Evolutionary conservation across 495 filamentous ascomycete genomes (phyloP).

Genomic region (Penicillium lagena): DNA sequence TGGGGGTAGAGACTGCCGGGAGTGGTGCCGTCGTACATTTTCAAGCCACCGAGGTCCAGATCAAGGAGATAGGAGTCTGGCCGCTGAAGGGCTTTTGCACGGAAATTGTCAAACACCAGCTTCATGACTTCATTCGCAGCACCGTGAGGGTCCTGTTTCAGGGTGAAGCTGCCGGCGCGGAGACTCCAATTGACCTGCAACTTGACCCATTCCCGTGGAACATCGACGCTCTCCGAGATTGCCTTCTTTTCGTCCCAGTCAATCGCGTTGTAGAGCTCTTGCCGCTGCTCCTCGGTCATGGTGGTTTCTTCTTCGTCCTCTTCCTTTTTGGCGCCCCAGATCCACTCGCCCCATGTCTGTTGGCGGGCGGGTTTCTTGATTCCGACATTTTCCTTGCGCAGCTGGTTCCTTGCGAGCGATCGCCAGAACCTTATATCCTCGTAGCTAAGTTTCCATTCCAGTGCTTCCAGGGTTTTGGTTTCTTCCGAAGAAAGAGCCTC

Average conservation of each 20-base stretch:
- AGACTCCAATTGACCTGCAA: slow-evolving; percentile 85
- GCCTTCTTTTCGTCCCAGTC: slow-evolving; percentile 97
- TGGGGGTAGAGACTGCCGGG: slow-evolving; percentile 83
- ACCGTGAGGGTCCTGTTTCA: slow-evolving; percentile 81
- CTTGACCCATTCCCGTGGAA: slow-evolving; percentile 85
- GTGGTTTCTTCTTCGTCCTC: slow-evolving; percentile 63
- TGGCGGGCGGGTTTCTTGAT: slow-evolving; percentile 57
- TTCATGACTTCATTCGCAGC: slow-evolving; percentile 73
- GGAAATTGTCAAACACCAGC: slow-evolving; percentile 89
- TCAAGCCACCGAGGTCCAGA: slow-evolving; percentile 82
- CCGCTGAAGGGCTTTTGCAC: slow-evolving; percentile 77
- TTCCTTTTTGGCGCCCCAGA: slow-evolving; percentile 74
- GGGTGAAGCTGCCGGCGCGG: slow-evolving; percentile 86
- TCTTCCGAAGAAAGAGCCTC: slow-evolving; percentile 66
- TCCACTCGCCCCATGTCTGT: slow-evolving; percentile 83
- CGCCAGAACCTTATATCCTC: slow-evolving; percentile 97
- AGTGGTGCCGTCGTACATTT: slow-evolving; percentile 94
- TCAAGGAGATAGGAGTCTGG: slow-evolving; percentile 85
- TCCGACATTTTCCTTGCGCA: slow-evolving; percentile 88
- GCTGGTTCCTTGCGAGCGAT: slow-evolving; percentile 85
- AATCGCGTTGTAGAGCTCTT: slow-evolving; percentile 94
- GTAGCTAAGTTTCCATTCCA: slow-evolving; percentile 86
- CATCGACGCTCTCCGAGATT: slow-evolving; percentile 77
- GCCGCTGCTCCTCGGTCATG: slow-evolving; percentile 91
- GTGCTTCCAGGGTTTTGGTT: slow-evolving; percentile 58